These are phyloP conservation scores for Colletotrichum spaethianum DNA, from an alignment of 2,329 filamentous ascomycete genomes.

Conservation along the genomic window DNA sequence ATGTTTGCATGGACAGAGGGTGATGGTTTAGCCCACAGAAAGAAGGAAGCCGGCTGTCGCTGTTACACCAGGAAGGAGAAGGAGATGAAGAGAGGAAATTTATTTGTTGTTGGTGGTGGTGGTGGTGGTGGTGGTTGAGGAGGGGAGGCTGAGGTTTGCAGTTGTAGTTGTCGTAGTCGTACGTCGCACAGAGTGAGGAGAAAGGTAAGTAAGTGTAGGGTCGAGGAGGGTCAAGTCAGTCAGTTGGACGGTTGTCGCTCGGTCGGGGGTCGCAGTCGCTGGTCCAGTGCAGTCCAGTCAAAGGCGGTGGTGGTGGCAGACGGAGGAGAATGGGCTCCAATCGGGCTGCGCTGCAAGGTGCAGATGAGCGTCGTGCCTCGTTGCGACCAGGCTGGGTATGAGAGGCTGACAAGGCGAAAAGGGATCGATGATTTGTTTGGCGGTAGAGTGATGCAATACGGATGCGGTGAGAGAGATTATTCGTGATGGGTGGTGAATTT, in stretches of 20 bases:
- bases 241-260: constrained; percentile 18
- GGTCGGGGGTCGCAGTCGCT: constrained; percentile 20
- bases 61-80: constrained; percentile 14
- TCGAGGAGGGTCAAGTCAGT: constrained; percentile 22
- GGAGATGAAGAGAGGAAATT: constrained; percentile 14
- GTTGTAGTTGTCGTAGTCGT: neutral
- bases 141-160: constrained; percentile 5
- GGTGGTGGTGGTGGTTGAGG: constrained; percentile 1
- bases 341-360: constrained; percentile 36
- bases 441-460: constrained; percentile 21
- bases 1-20: constrained; percentile 28
- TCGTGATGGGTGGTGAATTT: constrained; percentile 32
- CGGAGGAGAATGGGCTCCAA: constrained; percentile 33
- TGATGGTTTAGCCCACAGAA: constrained; percentile 10
- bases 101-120: neutral
- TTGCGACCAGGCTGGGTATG: constrained; percentile 11
- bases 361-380: constrained; percentile 8
- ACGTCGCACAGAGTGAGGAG: constrained; percentile 6
- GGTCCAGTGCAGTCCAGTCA: neutral
- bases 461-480: constrained; percentile 28
- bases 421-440: neutral
- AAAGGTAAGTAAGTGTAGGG: constrained; percentile 2
- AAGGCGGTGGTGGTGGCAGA: constrained; percentile 4
- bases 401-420: constrained; percentile 14
- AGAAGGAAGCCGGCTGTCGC: constrained; percentile 12